A percentile compares a stretch with the other conserved stretches of the same genome.
Conservation (phyloP, 169 alveolate genomes). For the Cryptosporidium sp. region DNA sequence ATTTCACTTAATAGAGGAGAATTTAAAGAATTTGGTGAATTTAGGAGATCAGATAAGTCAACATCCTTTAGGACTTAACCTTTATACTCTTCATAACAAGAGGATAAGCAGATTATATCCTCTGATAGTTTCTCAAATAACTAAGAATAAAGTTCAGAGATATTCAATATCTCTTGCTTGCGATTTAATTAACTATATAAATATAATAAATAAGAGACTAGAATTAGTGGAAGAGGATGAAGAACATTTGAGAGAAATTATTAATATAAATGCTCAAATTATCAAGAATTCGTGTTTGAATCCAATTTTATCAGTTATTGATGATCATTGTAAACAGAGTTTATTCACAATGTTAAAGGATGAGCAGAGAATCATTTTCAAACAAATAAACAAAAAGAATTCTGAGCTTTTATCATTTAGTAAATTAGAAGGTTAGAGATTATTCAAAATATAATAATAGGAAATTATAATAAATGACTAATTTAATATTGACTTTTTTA, state of each 20-base stretch:
- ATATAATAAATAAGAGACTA: slow-evolving; percentile 33
- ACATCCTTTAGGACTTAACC: background rate
- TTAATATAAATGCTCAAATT: background rate
- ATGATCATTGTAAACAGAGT: slow-evolving; percentile 48
- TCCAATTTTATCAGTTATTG: slow-evolving; percentile 53
- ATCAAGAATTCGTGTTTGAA: slow-evolving; percentile 42
- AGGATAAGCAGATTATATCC: slow-evolving; percentile 71
- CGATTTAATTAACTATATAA: slow-evolving; percentile 53
- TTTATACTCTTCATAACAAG: slow-evolving; percentile 19
- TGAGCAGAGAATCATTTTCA: slow-evolving; percentile 59
- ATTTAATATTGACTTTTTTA: too few species aligned
- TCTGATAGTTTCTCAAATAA: slow-evolving; percentile 52
- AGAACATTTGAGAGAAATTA: background rate
- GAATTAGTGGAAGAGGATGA: background rate
- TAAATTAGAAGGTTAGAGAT: background rate
- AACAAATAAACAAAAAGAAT: slow-evolving; percentile 25
- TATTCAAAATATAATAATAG: background rate
- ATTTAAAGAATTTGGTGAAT: slow-evolving; percentile 12
- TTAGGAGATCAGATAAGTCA: slow-evolving; percentile 26
- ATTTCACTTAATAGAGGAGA: slow-evolving; percentile 58
- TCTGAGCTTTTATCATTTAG: background rate
- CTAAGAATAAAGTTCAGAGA: slow-evolving; percentile 67
- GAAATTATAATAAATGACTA: background rate
- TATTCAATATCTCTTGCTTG: slow-evolving; percentile 45
- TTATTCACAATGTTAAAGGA: slow-evolving; percentile 46